Conservation (phyloP, 169 alveolate genomes). For the Plasmodium chabaudi region DNA sequence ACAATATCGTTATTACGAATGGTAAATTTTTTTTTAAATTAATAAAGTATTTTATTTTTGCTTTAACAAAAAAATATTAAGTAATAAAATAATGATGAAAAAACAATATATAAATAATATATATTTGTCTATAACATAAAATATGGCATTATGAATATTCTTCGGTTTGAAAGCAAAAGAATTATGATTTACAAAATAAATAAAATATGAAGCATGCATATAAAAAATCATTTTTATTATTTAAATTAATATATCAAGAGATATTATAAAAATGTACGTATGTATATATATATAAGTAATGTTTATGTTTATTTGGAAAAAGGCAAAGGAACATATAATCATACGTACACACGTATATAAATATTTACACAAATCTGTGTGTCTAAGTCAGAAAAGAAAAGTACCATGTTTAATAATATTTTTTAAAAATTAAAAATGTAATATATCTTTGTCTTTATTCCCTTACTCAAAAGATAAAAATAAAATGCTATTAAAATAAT, state of each 20-base stretch:
- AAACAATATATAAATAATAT: not conserved
- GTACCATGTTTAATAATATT: too few species aligned
- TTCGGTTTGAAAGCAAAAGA: not conserved
- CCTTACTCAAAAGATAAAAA: too few species aligned
- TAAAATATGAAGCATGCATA: not conserved
- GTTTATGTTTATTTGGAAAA: not conserved
- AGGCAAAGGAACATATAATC: not conserved
- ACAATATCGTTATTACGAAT: not conserved
- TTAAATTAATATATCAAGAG: too few species aligned
- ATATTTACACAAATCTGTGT: not conserved
- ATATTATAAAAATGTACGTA: not conserved
- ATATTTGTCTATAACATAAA: slow-evolving; percentile 1
- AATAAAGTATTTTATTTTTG: slow-evolving; percentile 3
- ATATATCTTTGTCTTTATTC: not conserved
- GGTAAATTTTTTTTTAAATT: not conserved
- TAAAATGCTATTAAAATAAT: too few species aligned
- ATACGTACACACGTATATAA: slow-evolving; percentile 2
- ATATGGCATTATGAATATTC: slow-evolving; percentile 2
- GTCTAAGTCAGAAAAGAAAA: too few species aligned
- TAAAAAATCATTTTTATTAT: not conserved
- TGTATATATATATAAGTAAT: not conserved
- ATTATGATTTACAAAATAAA: not conserved
- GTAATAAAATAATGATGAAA: not conserved
- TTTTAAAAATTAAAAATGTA: too few species aligned
- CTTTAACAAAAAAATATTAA: not conserved